phyloP scores from a whole-genome alignment of 1,284 basidiomycete species.

The Cystobasidium pallidum region DNA sequence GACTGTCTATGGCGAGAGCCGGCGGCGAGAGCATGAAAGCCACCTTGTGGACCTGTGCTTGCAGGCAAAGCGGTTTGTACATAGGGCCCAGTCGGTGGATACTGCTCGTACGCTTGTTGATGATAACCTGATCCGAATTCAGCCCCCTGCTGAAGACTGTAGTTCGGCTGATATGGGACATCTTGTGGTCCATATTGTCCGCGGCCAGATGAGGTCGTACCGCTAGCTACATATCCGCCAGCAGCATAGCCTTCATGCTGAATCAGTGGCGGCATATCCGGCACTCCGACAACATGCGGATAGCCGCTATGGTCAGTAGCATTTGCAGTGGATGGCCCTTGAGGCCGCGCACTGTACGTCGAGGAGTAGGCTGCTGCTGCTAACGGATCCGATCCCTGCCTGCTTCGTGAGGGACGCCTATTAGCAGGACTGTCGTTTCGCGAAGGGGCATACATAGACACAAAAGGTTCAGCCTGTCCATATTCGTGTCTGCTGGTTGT shows the following conservation, averaged over 20 bases:
- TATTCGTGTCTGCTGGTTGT: neutral
- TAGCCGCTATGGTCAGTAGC: neutral
- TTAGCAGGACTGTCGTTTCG: constrained; percentile 4
- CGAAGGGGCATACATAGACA: constrained; percentile 23
- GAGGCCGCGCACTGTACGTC: neutral
- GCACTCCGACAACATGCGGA: neutral
- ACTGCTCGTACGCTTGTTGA: constrained; percentile 5
- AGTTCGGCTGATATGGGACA: neutral
- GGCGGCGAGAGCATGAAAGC: constrained; percentile 18
- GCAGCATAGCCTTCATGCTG: constrained; percentile 16
- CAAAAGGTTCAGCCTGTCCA: constrained; percentile 29
- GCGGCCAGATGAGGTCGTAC: neutral
- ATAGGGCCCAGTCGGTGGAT: neutral
- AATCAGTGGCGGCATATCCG: neutral
- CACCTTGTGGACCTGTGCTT: neutral
- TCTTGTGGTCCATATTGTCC: neutral
- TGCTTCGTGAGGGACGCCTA: neutral
- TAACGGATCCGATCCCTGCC: constrained; percentile 14
- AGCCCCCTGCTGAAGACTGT: neutral
- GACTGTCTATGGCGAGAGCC: constrained; percentile 10
- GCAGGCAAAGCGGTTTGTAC: neutral
- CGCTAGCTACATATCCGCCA: neutral
- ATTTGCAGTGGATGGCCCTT: neutral
- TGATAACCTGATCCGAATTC: neutral
- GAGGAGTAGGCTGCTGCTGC: neutral